Percentiles rank a stretch among this genome's conserved stretches.
Evolutionary conservation across 257 asterid genomes (phyloP).

Genomic region (Nicotiana noctiflora): DNA sequence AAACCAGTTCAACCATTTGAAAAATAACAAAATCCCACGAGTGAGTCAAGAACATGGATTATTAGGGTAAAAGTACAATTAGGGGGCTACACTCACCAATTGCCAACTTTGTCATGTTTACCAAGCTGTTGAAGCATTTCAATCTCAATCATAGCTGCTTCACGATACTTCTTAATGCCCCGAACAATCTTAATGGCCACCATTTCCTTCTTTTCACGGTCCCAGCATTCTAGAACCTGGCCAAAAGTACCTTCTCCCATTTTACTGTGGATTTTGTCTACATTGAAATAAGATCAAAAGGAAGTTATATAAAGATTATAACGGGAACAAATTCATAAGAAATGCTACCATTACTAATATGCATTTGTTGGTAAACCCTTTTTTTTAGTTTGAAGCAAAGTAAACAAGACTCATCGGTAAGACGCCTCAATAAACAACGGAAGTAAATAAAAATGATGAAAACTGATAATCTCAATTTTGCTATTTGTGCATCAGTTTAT

Average conservation of each 20-base stretch:
- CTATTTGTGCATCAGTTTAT: no score
- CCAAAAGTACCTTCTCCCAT: conserved; percentile 99
- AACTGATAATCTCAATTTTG: no score
- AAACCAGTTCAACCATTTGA: conserved; percentile 67
- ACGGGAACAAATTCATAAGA: background rate
- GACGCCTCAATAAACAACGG: no score
- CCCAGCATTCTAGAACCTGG: conserved; percentile 96
- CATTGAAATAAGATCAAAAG: conserved; percentile 7
- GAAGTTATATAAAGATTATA: background rate
- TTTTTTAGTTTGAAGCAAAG: no score
- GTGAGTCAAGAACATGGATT: background rate
- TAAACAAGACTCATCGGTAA: no score
- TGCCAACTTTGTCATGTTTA: conserved; percentile 75
- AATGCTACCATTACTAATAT: background rate
- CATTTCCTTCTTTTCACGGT: conserved; percentile 70
- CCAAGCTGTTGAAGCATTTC: conserved; percentile 84
- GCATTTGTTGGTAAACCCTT: no score
- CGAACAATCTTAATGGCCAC: conserved; percentile 88
- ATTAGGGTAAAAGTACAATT: background rate
- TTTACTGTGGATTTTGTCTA: conserved; percentile 86
- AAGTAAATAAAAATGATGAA: no score
- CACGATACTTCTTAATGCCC: conserved; percentile 76
- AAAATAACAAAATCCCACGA: conserved; percentile 17
- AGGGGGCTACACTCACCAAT: conserved; percentile 48
- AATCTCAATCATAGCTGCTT: conserved; percentile 89